These are phyloP conservation scores for Colletotrichum sp. DNA, from an alignment of 2,329 filamentous ascomycete species.

Conservation along the genomic window DNA sequence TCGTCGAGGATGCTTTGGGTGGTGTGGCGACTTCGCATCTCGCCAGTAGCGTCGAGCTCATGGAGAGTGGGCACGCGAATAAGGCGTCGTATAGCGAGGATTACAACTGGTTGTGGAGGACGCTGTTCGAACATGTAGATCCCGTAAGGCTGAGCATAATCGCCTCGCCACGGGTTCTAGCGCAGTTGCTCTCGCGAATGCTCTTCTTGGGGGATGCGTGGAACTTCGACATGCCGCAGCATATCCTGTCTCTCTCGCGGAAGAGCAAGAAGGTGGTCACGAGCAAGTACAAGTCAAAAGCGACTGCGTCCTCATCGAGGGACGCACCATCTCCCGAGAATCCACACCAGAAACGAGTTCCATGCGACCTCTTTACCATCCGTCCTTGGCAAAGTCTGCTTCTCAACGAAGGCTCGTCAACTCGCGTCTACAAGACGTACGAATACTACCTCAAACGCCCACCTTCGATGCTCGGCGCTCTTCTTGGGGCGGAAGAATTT, in stretches of 20 bases:
- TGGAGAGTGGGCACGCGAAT: constrained; percentile 6
- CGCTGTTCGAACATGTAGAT: constrained; percentile 57
- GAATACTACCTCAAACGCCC: constrained; percentile 72
- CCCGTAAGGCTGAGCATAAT: constrained; percentile 60
- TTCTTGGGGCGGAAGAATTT: constrained; percentile 47
- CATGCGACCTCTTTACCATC: constrained; percentile 57
- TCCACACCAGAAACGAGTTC: constrained; percentile 1
- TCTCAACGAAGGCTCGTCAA: constrained; percentile 78
- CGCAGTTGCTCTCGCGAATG: constrained; percentile 61
- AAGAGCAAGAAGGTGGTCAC: constrained; percentile 1
- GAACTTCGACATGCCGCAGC: constrained; percentile 67
- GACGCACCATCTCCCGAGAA: background rate
- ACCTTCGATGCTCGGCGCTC: constrained; percentile 63
- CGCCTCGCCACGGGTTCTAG: constrained; percentile 67
- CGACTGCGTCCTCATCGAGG: background rate
- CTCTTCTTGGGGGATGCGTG: constrained; percentile 64
- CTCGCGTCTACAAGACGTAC: constrained; percentile 73
- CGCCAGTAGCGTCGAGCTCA: constrained; percentile 6
- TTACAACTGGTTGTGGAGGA: constrained; percentile 58
- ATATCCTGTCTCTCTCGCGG: constrained; percentile 59
- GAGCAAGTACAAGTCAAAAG: background rate
- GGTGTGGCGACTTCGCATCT: background rate
- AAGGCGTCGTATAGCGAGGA: constrained; percentile 23
- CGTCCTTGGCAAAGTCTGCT: constrained; percentile 68
- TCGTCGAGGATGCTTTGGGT: constrained; percentile 31